phyloP scores from a whole-genome alignment of 768 basidiomycete species.

The Mrakia frigida region DNA sequence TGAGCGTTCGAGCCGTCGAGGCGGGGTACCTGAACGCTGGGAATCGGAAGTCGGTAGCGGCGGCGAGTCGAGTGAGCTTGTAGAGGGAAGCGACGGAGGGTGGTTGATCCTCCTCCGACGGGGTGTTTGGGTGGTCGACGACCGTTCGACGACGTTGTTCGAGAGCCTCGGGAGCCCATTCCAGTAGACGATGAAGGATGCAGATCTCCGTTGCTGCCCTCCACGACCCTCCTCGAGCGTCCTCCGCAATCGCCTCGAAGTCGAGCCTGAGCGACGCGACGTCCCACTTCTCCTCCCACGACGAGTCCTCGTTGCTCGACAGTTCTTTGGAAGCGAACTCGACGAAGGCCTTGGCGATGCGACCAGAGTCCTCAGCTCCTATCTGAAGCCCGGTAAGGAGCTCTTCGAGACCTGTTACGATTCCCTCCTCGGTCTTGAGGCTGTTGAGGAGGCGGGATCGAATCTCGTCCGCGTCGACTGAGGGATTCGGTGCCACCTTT shows the following conservation, averaged over 20 bases:
- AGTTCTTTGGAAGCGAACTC: conserved; percentile 5
- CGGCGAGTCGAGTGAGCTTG: conserved; percentile 16
- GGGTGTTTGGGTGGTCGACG: background rate
- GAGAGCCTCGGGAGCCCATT: conserved; percentile 14
- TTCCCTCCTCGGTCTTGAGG: background rate
- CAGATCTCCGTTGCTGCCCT: conserved; percentile 12
- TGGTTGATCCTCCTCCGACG: background rate
- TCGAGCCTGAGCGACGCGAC: conserved; percentile 8
- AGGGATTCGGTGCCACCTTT: background rate
- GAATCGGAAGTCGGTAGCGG: conserved; percentile 37
- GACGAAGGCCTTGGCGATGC: conserved; percentile 11
- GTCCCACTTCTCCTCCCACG: conserved; percentile 26
- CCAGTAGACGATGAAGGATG: conserved; percentile 30
- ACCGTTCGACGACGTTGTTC: background rate
- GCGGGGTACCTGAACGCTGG: conserved; percentile 36
- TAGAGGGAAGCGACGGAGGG: background rate
- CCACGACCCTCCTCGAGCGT: conserved; percentile 25
- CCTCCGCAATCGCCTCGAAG: conserved; percentile 8
- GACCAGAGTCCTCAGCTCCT: background rate
- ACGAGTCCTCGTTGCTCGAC: too few relatives aligned
- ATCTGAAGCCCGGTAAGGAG: conserved; percentile 8
- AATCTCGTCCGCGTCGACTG: conserved; percentile 6
- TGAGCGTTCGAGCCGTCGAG: conserved; percentile 54
- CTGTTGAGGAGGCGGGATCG: conserved; percentile 9
- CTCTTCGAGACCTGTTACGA: background rate